These are phyloP conservation scores for Ammopiptanthus mongolicus DNA, from an alignment of 306 rosid species.

Conservation along the genomic window DNA sequence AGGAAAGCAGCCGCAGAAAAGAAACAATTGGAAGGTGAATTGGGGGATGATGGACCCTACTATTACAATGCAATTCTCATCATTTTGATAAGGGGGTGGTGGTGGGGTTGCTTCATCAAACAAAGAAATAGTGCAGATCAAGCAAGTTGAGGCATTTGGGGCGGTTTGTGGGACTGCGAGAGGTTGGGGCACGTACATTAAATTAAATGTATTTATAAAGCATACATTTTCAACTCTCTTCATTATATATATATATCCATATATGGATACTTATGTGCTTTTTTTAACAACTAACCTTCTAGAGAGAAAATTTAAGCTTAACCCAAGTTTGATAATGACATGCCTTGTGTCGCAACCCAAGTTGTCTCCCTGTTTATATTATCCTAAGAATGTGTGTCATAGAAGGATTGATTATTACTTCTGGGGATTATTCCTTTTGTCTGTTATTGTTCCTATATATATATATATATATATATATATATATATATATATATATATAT, in stretches of 20 bases:
- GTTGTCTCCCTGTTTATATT: slow-evolving; percentile 25
- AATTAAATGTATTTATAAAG: slow-evolving; percentile 43
- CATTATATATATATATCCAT: slow-evolving; percentile 38
- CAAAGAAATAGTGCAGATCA: slow-evolving; percentile 61
- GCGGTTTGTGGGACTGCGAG: slow-evolving; percentile 88
- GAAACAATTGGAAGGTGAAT: slow-evolving; percentile 37
- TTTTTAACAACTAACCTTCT: slow-evolving; percentile 35
- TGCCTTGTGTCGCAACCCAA: slow-evolving; percentile 42
- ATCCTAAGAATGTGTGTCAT: slow-evolving; percentile 28
- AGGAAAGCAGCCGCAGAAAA: slow-evolving; percentile 43
- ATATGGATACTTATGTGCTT: not conserved
- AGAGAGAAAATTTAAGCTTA: slow-evolving; percentile 20
- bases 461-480: not conserved
- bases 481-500: not conserved
- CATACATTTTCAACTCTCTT: slow-evolving; percentile 38
- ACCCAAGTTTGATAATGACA: slow-evolving; percentile 39
- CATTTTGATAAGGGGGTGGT: slow-evolving; percentile 40
- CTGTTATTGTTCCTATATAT: slow-evolving; percentile 29
- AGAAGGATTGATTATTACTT: slow-evolving; percentile 32
- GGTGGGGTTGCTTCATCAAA: slow-evolving; percentile 86
- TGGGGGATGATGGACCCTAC: slow-evolving; percentile 28
- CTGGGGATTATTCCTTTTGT: slow-evolving; percentile 37
- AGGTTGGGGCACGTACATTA: slow-evolving; percentile 48
- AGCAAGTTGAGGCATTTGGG: slow-evolving; percentile 68
- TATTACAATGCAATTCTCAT: slow-evolving; percentile 20